Percentiles rank a stretch among this genome's conserved stretches.
These are phyloP conservation scores for Boletus edulis DNA, from an alignment of 768 basidiomycete genomes.

Conservation along the genomic window DNA sequence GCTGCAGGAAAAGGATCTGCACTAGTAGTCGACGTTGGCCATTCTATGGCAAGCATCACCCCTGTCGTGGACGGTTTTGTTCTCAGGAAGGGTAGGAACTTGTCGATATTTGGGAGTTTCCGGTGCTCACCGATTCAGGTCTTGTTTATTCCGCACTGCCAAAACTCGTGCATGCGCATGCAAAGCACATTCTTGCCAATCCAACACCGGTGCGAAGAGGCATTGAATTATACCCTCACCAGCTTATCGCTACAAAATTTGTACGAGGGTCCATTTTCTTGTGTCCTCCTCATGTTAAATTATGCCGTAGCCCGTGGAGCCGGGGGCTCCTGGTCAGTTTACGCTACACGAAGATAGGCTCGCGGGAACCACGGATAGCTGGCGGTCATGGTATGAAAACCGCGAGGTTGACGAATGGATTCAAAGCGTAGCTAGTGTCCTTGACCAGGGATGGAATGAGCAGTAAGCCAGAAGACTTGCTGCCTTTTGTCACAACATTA, in stretches of 20 bases:
- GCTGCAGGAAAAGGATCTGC: slow-evolving; percentile 98
- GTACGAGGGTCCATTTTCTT: slow-evolving; percentile 36
- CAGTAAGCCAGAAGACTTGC: slow-evolving; percentile 49
- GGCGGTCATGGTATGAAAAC: slow-evolving; percentile 76
- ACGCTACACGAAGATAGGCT: slow-evolving; percentile 73
- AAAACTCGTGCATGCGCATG: slow-evolving; percentile 76
- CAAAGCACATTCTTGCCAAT: slow-evolving; percentile 61
- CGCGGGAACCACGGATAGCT: slow-evolving; percentile 71
- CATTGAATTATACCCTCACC: slow-evolving; percentile 78
- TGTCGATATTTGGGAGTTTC: neutral
- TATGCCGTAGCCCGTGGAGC: slow-evolving; percentile 67
- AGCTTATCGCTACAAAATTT: slow-evolving; percentile 81
- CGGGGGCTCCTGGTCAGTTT: slow-evolving; percentile 61
- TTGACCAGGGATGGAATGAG: slow-evolving; percentile 87
- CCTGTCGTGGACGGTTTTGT: slow-evolving; percentile 98
- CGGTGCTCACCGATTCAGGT: slow-evolving; percentile 45
- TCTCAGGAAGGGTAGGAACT: slow-evolving; percentile 75
- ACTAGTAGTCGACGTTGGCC: slow-evolving; percentile 91
- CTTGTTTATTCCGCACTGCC: slow-evolving; percentile 74
- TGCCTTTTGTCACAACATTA: neutral
- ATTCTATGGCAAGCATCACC: slow-evolving; percentile 84
- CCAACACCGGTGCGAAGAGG: slow-evolving; percentile 49
- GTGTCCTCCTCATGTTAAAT: slow-evolving; percentile 4
- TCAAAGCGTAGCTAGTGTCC: slow-evolving; percentile 82
- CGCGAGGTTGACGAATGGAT: slow-evolving; percentile 94